These are phyloP conservation scores for Boletus hoseneyae DNA, from an alignment of 1,284 basidiomycete genomes.

Conservation along the genomic window DNA sequence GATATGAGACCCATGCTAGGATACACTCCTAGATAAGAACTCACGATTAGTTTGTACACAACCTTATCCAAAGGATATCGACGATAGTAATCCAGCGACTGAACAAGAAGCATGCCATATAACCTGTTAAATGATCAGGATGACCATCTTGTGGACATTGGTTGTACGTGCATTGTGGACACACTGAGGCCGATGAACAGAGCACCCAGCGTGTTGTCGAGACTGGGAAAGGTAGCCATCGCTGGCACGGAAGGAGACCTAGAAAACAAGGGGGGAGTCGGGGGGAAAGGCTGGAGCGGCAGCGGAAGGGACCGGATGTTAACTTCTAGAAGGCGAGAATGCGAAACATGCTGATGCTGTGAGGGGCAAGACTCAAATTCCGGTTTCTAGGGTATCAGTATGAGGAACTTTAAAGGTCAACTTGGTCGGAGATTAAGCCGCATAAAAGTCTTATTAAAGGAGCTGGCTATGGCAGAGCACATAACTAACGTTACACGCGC, in stretches of 20 bases:
- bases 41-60: conserved; percentile 54
- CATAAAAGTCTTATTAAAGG: neutral
- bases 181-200: conserved; percentile 54
- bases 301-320: neutral
- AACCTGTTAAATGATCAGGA: conserved; percentile 29
- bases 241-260: neutral
- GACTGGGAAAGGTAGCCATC: conserved; percentile 18
- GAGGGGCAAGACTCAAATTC: neutral
- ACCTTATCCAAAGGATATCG: conserved; percentile 52
- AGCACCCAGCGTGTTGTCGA: conserved; percentile 59
- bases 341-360: conserved; percentile 3
- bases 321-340: conserved; percentile 9
- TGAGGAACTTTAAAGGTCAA: neutral
- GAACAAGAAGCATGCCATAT: conserved; percentile 51
- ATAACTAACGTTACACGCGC: conserved; percentile 4
- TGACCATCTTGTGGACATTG: neutral
- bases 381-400: neutral
- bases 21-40: conserved; percentile 23
- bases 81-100: conserved; percentile 52
- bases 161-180: conserved; percentile 40
- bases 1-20: neutral
- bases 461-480: neutral
- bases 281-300: too few species aligned
- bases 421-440: conserved; percentile 3
- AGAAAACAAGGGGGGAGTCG: neutral